Evolutionary conservation across 1,284 basidiomycete species (phyloP), one percentile per base, ranked within the genome.

Genomic region (Fomitopsis betulina): DNA sequence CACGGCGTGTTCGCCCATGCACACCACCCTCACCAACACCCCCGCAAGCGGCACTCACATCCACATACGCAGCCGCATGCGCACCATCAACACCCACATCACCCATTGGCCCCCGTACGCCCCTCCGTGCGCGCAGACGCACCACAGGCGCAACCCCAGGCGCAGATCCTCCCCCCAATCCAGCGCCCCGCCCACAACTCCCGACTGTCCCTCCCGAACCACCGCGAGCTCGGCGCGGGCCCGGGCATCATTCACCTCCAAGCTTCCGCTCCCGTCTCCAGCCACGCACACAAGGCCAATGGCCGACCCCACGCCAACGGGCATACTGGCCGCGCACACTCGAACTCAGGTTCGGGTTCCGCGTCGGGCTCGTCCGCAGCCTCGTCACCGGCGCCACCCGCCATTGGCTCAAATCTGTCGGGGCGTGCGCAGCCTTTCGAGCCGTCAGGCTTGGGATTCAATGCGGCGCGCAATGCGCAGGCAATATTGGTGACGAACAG

Each of bases 351-450:
- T 9, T 47, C 57, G 13, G 17, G 58, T 37, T 64, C 62, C 5
- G 49, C 49, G n/a, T 56, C 57, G 9, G 54, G 59, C 10, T 63
- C 65, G 51, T 60, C 64, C 37, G 58, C 61, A 5, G 58, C 40
- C 17, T 60, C 65, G 5, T 65, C 65, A 47, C 33, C n/a, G n/a
- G n/a, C 57, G 38, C n/a, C 61, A 21, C 53, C 62, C 8, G 56
- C 40, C 32, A 47, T 39, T 15, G 56, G 53, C 35, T 68, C 70
- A 38, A 63, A 51, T 23, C 61, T 74, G 17, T 74, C 73, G 13
- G 63, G 68, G 3, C 67, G 68, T 7, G 73, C 72, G 25, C 70
- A 68, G 32, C 67, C 71, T 23, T 74, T 73, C 54, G 72, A 74
- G 58, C 73, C 71, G 3, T 58, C 50, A 32, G 62, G 39, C 55